Evolutionary conservation across 176 grass and related monocot species (phyloP).

Genomic region (Lolium perenne): DNA sequence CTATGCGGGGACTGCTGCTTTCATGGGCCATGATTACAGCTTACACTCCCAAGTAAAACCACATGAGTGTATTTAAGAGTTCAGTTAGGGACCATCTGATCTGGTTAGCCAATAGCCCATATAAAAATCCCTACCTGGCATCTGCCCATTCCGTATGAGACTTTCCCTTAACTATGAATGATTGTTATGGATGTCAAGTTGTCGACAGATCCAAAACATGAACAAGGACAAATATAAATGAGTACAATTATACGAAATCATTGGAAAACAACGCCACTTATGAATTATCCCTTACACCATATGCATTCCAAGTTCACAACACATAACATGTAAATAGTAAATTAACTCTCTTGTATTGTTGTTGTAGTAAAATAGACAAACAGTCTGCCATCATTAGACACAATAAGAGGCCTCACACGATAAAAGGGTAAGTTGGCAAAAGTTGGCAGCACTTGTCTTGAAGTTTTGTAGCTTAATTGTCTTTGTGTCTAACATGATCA

Average conservation of each 20-base stretch:
- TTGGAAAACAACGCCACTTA: constrained; percentile 24
- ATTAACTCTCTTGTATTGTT: neutral
- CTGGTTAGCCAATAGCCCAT: neutral
- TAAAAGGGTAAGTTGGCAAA: neutral
- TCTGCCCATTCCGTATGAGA: constrained; percentile 9
- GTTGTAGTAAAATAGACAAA: neutral
- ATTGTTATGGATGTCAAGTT: constrained; percentile 41
- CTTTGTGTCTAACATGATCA: constrained; percentile 26
- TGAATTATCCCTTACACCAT: constrained; percentile 31
- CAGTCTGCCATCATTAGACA: neutral
- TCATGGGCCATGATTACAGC: constrained; percentile 14
- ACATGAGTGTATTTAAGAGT: constrained; percentile 9
- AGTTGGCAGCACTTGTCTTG: constrained; percentile 8
- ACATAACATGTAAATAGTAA: constrained; percentile 13
- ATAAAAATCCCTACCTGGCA: constrained; percentile 30
- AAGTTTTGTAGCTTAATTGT: neutral
- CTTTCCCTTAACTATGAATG: constrained; percentile 18
- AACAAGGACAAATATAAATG: constrained; percentile 43
- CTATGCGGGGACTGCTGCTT: neutral
- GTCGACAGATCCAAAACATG: constrained; percentile 23
- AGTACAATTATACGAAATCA: constrained; percentile 38
- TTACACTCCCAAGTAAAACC: constrained; percentile 31
- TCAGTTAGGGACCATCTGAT: constrained; percentile 39
- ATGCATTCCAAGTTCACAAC: constrained; percentile 28
- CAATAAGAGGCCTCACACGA: neutral